phyloP scores from a whole-genome alignment of 2,329 filamentous ascomycete genomes.

The Talaromyces sp. region DNA sequence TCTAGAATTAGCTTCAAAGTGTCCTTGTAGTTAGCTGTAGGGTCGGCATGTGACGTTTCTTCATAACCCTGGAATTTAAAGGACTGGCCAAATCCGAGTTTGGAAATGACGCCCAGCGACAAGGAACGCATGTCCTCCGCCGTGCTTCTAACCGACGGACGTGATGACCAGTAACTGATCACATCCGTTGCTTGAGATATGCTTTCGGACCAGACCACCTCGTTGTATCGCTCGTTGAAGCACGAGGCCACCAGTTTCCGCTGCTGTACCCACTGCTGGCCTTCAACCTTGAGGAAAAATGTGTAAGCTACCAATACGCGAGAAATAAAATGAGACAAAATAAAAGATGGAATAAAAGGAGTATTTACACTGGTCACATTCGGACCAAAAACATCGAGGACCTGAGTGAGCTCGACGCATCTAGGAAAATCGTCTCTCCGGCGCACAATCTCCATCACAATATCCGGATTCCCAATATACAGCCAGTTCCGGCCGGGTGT shows the following conservation, averaged over 20 bases:
- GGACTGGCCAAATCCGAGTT: background rate
- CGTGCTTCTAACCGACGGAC: background rate
- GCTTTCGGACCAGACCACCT: background rate
- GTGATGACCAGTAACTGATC: background rate
- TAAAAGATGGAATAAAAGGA: background rate
- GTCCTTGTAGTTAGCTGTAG: background rate
- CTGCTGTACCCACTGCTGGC: background rate
- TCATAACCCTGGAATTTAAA: background rate
- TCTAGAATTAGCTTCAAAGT: background rate
- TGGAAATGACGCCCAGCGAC: background rate
- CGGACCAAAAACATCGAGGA: background rate
- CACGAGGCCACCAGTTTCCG: slow-evolving; percentile 1
- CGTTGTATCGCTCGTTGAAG: slow-evolving; percentile 1
- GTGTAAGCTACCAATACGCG: background rate
- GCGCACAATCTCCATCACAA: background rate
- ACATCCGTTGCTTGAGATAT: background rate
- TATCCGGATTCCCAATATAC: slow-evolving; percentile 3
- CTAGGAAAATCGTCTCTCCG: slow-evolving; percentile 1
- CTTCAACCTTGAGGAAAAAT: background rate
- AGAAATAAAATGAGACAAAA: background rate
- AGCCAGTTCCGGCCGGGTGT: slow-evolving; percentile 2
- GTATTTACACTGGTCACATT: background rate
- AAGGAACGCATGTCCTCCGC: background rate
- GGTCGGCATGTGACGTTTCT: background rate
- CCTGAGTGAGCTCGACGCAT: background rate